Base-by-base conservation (phyloP, 768 basidiomycete genomes). In the Kwoniella sp. region DNA sequence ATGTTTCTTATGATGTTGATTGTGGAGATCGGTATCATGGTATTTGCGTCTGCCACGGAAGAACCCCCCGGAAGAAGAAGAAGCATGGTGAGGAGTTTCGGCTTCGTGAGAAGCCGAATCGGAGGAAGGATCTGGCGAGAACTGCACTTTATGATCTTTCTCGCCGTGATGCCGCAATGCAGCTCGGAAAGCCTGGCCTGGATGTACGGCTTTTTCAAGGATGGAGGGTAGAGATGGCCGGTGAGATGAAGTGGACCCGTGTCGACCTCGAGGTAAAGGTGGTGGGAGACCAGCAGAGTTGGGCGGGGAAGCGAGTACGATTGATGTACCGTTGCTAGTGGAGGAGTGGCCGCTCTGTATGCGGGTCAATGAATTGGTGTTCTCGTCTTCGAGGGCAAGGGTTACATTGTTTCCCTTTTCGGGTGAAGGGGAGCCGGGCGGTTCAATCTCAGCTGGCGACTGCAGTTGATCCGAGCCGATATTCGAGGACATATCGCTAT, bases 171-270 rank as follows among this genome's bases (percentile, higher is more conserved):
- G 55, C 25, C 58, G 74, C 15, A 81, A 63, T 9, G 74, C 80
- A 1, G 72, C 68, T 10, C 76, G 68, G 33, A 82, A 71, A 26
- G 75, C 66, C 7, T 71, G 66, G 10, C 73, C 69, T 1, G 79
- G 81, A 66, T 81, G 81, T 7, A 79, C 71, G 3, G 81, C 82
- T 59, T 79, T 80, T 55, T 82, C 82, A 50, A 82, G 68, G 56
- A 83, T 81, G 44, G 81, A 81, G 0, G 82, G 82, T 0, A 82
- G 69, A n/a, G 79, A 79, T 0, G 81, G 81, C 17, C 82, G 74
- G 1, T 78, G 67, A n/a, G 72, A 59, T 22, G 68, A 60, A 44
- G 65, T 55, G 19, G 71, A 68, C n/a, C 50, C 56, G 6, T 52
- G 58, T 13, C 61, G 62, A 53, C 65, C 33, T 9, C 62, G 62